Conservation (phyloP, 495 filamentous ascomycete genomes). For the Barbatosphaeria neglecta region DNA sequence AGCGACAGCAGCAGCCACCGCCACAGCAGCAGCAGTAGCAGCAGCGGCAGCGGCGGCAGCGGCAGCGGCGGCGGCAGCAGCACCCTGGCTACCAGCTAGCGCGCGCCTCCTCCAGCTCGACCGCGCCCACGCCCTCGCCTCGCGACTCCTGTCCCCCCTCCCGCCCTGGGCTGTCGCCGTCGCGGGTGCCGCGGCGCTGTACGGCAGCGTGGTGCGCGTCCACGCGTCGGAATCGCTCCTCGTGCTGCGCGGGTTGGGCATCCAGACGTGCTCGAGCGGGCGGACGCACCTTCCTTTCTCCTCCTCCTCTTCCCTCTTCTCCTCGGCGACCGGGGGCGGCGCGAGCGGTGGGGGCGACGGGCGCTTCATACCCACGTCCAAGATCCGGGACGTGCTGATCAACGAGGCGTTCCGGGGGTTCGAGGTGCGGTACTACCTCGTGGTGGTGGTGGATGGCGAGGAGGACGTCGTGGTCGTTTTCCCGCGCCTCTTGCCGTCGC, state of each 20-base stretch:
- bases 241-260: constrained; percentile 77
- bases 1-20: constrained; percentile 2
- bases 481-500: constrained; percentile 62
- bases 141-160: constrained; percentile 28
- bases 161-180: constrained; percentile 15
- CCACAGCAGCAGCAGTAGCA: too few species aligned
- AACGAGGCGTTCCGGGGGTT: constrained; percentile 94
- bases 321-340: too few species aligned
- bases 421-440: constrained; percentile 80
- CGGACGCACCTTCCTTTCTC: constrained; percentile 53
- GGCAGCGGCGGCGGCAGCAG: too few species aligned
- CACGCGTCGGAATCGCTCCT: constrained; percentile 72
- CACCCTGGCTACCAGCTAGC: too few species aligned
- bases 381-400: constrained; percentile 84
- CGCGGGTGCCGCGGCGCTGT: constrained; percentile 12
- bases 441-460: constrained; percentile 86
- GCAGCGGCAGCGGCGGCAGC: too few species aligned
- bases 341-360: constrained; percentile 38
- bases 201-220: constrained; percentile 24
- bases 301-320: neutral
- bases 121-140: constrained; percentile 24
- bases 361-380: constrained; percentile 84
- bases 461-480: constrained; percentile 85
- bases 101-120: constrained; percentile 20
- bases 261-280: constrained; percentile 71